Evolutionary conservation across 2,329 filamentous ascomycete species (phyloP).

Genomic region (Exserohilum turcica): DNA sequence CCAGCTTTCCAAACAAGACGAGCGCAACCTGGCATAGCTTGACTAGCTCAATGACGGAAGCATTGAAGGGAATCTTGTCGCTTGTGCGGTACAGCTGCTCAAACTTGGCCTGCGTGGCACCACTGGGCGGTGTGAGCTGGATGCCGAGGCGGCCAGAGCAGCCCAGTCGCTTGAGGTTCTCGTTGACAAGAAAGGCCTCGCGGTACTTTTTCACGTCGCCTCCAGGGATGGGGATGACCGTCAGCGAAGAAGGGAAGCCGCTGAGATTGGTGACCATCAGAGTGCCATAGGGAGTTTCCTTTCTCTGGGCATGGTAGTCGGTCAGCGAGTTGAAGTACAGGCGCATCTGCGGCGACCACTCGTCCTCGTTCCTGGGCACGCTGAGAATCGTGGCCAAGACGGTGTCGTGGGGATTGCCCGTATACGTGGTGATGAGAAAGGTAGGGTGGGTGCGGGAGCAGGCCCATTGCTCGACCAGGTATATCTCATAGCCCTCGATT

Average conservation of each 20-base stretch:
- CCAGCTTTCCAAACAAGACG: conserved; percentile 83
- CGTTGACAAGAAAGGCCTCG: conserved; percentile 88
- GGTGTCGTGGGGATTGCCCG: conserved; percentile 78
- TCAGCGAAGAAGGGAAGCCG: conserved; percentile 87
- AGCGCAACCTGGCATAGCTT: conserved; percentile 90
- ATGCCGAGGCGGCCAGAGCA: conserved; percentile 90
- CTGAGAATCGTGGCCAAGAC: conserved; percentile 81
- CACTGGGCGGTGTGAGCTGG: conserved; percentile 75
- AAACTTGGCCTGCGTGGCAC: conserved; percentile 88
- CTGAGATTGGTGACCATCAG: conserved; percentile 94
- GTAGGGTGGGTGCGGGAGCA: conserved; percentile 90
- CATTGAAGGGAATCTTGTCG: conserved; percentile 77
- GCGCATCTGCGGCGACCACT: conserved; percentile 79
- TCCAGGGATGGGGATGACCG: conserved; percentile 86
- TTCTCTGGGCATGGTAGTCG: conserved; percentile 81
- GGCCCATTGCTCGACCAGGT: conserved; percentile 96
- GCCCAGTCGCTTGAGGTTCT: conserved; percentile 87
- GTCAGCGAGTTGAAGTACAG: conserved; percentile 86
- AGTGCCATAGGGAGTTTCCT: conserved; percentile 79
- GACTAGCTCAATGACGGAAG: conserved; percentile 83
- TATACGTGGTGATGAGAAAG: conserved; percentile 90
- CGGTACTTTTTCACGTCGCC: conserved; percentile 82
- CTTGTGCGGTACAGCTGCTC: conserved; percentile 86
- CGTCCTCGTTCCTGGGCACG: conserved; percentile 76
- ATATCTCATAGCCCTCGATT: conserved; percentile 86